Evolutionary conservation across 306 rosid genomes (phyloP), one percentile per base, ranked within the genome.

Genomic region (Prinsepia uniflora): DNA sequence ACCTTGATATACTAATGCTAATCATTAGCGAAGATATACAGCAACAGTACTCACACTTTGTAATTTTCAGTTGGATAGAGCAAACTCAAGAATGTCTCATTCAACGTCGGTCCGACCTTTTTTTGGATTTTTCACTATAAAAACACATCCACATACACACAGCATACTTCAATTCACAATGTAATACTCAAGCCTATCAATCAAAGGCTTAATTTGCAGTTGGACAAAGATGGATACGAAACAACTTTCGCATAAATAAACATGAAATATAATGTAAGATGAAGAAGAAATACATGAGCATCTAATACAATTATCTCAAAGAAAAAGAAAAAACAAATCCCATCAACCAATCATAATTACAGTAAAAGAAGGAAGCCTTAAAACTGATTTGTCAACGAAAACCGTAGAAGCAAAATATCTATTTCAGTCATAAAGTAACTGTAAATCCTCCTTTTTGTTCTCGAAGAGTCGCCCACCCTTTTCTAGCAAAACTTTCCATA

Each of bases 31-130:
- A 54, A 18, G 8, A 49, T 45, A 58, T 0, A 42, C 10, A 24
- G 17, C 19, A 74, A 66, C 62, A 46, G 17, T 8, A 84, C 99
- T 89, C 84, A 94, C 99, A 91, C 99, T 89, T 84, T 87, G 85
- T 83, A 89, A 74, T 95, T 95, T 71, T 95, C 97, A 49, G 95
- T 89, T 42, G 99, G 99, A 82, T 91, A 89, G 39, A 95, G 95
- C 71, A 95, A 83, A 69, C 99, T 96, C 59, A 95, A 76, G 87
- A 91, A 95, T 39, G 96, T 85, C 89, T 91, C 97, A 75, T 91
- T 91, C 80, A 95, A 76, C 68, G 91, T 84, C 0, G 97, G 84
- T 67, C 92, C 96, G 36, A 96, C 73, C 75, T n/a, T 85, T 95
- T 57, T 87, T 91, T 58, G 99, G 97, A 85, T 95, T 91, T 83